Conservation (phyloP, 495 filamentous ascomycete species). For the Hypoxylon perforatum region DNA sequence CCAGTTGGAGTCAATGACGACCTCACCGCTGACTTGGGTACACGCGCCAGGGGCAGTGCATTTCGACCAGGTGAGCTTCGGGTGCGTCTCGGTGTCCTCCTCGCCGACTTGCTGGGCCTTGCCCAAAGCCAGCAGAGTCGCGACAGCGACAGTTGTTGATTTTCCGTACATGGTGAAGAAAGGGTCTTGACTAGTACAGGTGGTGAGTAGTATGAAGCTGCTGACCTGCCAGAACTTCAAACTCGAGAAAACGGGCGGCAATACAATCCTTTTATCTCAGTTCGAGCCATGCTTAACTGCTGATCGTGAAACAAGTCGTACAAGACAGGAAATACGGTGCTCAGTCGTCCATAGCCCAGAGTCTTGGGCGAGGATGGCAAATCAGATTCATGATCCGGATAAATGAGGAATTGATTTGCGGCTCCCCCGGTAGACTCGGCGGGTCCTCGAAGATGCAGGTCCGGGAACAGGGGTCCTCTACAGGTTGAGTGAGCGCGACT, state of each 20-base stretch:
- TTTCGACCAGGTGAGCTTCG: constrained; percentile 64
- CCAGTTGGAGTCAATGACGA: constrained; percentile 64
- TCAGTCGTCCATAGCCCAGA: constrained; percentile 13
- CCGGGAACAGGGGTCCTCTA: neutral
- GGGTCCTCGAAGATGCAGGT: neutral
- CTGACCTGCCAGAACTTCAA: constrained; percentile 12
- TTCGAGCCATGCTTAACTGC: neutral
- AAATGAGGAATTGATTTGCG: constrained; percentile 25
- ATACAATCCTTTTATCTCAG: constrained; percentile 18
- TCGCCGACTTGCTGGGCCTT: constrained; percentile 54
- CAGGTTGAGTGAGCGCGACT: constrained; percentile 1
- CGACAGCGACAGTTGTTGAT: constrained; percentile 13
- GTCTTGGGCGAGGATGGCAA: constrained; percentile 6
- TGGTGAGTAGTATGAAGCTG: constrained; percentile 9
- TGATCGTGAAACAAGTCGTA: constrained; percentile 5
- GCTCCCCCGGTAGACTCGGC: neutral
- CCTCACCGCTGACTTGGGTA: constrained; percentile 48
- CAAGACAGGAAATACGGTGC: constrained; percentile 23
- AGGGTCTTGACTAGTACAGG: neutral
- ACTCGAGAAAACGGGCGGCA: neutral
- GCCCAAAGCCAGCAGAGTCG: constrained; percentile 27
- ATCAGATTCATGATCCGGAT: constrained; percentile 28
- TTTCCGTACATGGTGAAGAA: constrained; percentile 23
- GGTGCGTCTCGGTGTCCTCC: constrained; percentile 64
- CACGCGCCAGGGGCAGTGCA: constrained; percentile 64